These are phyloP conservation scores for Orbilia oligospora DNA, from an alignment of 2,329 filamentous ascomycete species.

Conservation along the genomic window DNA sequence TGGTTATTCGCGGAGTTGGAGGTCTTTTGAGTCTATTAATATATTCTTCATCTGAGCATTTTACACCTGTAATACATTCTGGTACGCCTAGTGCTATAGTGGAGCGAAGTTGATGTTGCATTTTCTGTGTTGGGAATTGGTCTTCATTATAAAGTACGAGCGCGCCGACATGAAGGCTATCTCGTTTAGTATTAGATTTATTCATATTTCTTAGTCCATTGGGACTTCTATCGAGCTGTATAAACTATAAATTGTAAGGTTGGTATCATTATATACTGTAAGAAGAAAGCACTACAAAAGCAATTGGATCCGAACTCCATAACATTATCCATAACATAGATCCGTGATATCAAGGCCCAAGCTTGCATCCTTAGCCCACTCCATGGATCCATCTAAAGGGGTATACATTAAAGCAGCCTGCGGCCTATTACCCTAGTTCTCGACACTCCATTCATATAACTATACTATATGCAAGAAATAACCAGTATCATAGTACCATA, in stretches of 20 bases:
- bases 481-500: conserved; percentile 1
- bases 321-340: conserved; percentile 23
- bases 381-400: conserved; percentile 23
- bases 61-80: not conserved
- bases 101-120: conserved; percentile 21
- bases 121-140: conserved; percentile 31
- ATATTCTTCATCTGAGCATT: conserved; percentile 30
- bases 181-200: conserved; percentile 1
- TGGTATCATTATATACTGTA: conserved; percentile 14
- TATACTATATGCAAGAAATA: conserved; percentile 15
- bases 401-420: conserved; percentile 46
- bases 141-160: not conserved
- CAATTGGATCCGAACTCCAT: conserved; percentile 47
- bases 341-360: conserved; percentile 26
- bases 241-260: not conserved
- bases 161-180: too few species aligned
- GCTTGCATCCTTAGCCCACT: conserved; percentile 22
- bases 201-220: not conserved
- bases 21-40: conserved; percentile 43
- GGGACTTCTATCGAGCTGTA: not conserved
- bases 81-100: too few species aligned
- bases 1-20: conserved; percentile 7
- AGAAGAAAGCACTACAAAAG: not conserved
- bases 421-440: conserved; percentile 32
- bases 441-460: conserved; percentile 19